A percentile compares a stretch with the other conserved stretches of the same genome.
Conservation (phyloP, 805 yeast genomes). For the Blastobotrys parvus region DNA sequence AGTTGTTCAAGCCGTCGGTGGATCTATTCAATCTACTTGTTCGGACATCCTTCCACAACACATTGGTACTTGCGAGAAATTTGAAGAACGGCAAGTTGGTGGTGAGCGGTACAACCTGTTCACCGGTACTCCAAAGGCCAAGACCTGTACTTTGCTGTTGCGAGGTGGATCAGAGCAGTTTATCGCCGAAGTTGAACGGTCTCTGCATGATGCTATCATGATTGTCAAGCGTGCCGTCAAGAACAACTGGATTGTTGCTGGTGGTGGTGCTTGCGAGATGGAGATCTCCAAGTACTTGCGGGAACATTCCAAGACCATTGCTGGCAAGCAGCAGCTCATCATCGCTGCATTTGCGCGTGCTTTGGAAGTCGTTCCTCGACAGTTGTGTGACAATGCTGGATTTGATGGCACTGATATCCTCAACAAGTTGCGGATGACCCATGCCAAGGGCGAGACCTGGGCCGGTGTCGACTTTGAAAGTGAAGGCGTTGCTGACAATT, state of each 20-base stretch:
- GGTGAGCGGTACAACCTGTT: slow-evolving; percentile 91
- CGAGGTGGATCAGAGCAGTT: slow-evolving; percentile 99
- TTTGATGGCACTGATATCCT: slow-evolving; percentile 93
- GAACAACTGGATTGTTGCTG: slow-evolving; percentile 84
- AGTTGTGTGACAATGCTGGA: slow-evolving; percentile 98
- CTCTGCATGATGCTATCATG: slow-evolving; percentile 97
- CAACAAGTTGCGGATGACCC: slow-evolving; percentile 85
- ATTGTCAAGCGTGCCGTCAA: slow-evolving; percentile 91
- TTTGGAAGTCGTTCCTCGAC: slow-evolving; percentile 92
- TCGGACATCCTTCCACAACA: slow-evolving; percentile 59
- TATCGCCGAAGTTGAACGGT: slow-evolving; percentile 94
- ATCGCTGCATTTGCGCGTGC: slow-evolving; percentile 92
- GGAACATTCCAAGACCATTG: slow-evolving; percentile 76
- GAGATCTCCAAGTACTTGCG: slow-evolving; percentile 83
- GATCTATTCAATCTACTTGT: slow-evolving; percentile 62
- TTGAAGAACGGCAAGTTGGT: slow-evolving; percentile 95
- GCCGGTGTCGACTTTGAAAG: slow-evolving; percentile 86
- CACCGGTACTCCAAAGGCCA: slow-evolving; percentile 84
- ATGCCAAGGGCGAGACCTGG: slow-evolving; percentile 88
- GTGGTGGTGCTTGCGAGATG: slow-evolving; percentile 99
- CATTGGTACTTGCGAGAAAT: slow-evolving; percentile 74
- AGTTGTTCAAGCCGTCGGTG: slow-evolving; percentile 91
- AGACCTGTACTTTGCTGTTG: slow-evolving; percentile 85
- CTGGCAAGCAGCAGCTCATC: slow-evolving; percentile 93
- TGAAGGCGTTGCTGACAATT: slow-evolving; percentile 74